Base-by-base conservation (phyloP, 2,329 filamentous ascomycete species). In the Epichloe uncinata region DNA sequence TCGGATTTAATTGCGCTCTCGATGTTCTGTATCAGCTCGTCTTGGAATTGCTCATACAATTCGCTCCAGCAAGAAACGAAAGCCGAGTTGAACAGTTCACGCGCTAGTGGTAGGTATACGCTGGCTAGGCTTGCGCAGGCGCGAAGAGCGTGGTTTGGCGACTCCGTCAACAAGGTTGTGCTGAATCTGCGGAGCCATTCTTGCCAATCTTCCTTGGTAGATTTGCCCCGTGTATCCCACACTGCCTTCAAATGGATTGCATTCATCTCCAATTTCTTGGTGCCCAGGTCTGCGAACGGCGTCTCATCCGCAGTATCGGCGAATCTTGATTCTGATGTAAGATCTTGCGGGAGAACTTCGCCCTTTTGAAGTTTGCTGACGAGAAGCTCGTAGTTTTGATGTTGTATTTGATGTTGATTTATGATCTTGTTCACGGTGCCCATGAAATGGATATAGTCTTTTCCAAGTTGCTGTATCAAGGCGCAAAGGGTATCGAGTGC, bases 1-100 rank as follows among this genome's bases (percentile, higher is more conserved):
- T 91, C 85, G 3, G 91, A 97, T 49, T 89, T 93, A 57, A 99
- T 85, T 1, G 94, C 93, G 54, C 86, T 88, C 65, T 99, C 93
- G 48, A 99, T 95, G 22, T 94, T 95, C 48, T 85, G 83, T 47
- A 98, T 94, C 40, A 98, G 78, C 64, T 98, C 93, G 47, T 98
- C 91, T 58, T 97, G 93, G 60, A 95, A 97, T 58, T 93, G 87
- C 56, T 96, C 90, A 61, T 95, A 98, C 4, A 99, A 72, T 62
- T 98, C 93, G 46, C 89, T 95, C 93, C 93, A 99, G 67, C 93
- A 99, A 4, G 91, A 97, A 2, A 97, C 91, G 60, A 99, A 99
- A 0, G 93, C 93, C 13, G 93, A 95, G 65, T 99, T 99, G 76
- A 99, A 99, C 2, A 99, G 73, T 60, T 94, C 91, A 51, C 88